Conservation (phyloP, 441 rosid genomes). For the Corymbia citriodora region DNA sequence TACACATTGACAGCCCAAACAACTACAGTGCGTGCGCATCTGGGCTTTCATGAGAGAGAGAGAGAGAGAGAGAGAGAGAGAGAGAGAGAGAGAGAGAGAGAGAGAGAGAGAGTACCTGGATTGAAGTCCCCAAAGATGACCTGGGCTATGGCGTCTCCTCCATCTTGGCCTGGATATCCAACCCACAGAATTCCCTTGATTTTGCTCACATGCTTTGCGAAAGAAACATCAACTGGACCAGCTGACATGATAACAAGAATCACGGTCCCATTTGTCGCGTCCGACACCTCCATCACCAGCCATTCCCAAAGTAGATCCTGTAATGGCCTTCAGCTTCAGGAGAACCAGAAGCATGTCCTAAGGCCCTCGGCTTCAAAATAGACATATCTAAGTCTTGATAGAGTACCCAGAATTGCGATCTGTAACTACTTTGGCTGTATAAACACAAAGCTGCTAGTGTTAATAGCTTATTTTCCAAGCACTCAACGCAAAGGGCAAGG, state of each 20-base stretch:
- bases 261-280: conserved; percentile 25
- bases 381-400: too few species aligned
- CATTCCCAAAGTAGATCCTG: conserved; percentile 47
- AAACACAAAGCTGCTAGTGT: background rate
- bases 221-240: conserved; percentile 40
- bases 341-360: conserved; percentile 34
- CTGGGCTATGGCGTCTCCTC: conserved; percentile 50
- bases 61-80: too few species aligned
- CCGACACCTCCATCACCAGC: conserved; percentile 23
- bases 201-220: conserved; percentile 14
- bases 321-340: conserved; percentile 56
- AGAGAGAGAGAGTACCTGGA: conserved; percentile 19
- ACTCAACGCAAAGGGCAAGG: background rate
- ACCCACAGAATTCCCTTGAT: conserved; percentile 40
- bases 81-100: background rate
- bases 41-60: background rate
- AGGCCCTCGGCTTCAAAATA: conserved; percentile 63
- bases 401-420: conserved; percentile 7
- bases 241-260: conserved; percentile 38
- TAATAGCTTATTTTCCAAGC: background rate
- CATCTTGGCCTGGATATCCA: conserved; percentile 49
- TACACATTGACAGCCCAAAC: background rate
- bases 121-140: conserved; percentile 41
- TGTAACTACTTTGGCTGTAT: conserved; percentile 6
- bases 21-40: background rate